Evolutionary conservation across 2,329 filamentous ascomycete species (phyloP).

Genomic region (Sarocladium brachiariae): DNA sequence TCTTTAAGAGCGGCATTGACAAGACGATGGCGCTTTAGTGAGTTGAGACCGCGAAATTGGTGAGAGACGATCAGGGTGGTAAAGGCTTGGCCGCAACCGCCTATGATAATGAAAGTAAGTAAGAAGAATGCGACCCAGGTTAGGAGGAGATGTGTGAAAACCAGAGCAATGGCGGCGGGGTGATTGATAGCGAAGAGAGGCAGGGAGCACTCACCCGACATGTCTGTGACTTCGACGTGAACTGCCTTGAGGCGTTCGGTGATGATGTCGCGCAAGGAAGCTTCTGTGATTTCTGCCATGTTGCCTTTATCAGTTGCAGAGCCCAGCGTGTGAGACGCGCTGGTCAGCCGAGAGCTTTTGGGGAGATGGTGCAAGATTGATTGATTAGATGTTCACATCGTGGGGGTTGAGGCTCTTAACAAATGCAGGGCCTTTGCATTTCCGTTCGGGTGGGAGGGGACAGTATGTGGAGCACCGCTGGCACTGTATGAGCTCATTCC

Average conservation of each 20-base stretch:
- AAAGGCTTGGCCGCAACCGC: constrained; percentile 56
- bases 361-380: constrained; percentile 30
- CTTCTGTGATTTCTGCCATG: constrained; percentile 64
- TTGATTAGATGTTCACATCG: constrained; percentile 22
- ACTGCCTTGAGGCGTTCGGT: constrained; percentile 62
- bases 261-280: constrained; percentile 62
- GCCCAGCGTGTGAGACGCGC: no score
- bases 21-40: constrained; percentile 77
- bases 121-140: background rate
- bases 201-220: constrained; percentile 64
- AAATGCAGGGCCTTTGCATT: background rate
- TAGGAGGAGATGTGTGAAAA: background rate
- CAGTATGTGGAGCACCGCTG: constrained; percentile 14
- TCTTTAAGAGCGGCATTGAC: constrained; percentile 78
- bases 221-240: constrained; percentile 83
- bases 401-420: constrained; percentile 4
- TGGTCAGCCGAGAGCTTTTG: no score
- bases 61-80: constrained; percentile 56
- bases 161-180: background rate
- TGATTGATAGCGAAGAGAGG: background rate
- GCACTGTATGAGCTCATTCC: constrained; percentile 30
- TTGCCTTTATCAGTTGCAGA: no score
- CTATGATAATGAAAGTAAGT: constrained; percentile 25
- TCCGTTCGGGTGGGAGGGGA: constrained; percentile 9
- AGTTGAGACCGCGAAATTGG: constrained; percentile 63